These are phyloP conservation scores for Malassezia slooffiae DNA, from an alignment of 1,284 basidiomycete species.

Conservation along the genomic window DNA sequence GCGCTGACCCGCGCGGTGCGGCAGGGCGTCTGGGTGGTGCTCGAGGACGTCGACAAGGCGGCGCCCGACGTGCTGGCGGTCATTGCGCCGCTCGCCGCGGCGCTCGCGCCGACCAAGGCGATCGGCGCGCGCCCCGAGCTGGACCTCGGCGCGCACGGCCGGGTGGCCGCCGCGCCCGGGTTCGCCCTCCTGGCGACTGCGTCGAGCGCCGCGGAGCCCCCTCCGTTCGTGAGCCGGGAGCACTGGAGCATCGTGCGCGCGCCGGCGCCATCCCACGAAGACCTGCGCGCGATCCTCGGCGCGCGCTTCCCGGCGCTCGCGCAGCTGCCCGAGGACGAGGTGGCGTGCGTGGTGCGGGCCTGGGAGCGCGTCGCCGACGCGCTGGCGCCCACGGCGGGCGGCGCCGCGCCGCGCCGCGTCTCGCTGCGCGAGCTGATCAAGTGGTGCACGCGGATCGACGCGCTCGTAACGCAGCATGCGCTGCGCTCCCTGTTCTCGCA, in stretches of 20 bases:
- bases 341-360: slow-evolving; percentile 25
- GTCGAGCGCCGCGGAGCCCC: slow-evolving; percentile 14
- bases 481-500: slow-evolving; percentile 51
- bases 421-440: slow-evolving; percentile 80
- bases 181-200: slow-evolving; percentile 49
- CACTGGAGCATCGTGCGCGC: slow-evolving; percentile 41
- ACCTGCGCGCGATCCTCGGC: slow-evolving; percentile 30
- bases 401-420: background rate
- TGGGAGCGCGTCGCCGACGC: slow-evolving; percentile 20
- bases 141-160: slow-evolving; percentile 43
- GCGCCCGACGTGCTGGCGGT: slow-evolving; percentile 34
- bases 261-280: slow-evolving; percentile 19
- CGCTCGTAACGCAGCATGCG: background rate
- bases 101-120: slow-evolving; percentile 59
- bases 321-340: slow-evolving; percentile 10
- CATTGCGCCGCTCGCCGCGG: slow-evolving; percentile 57
- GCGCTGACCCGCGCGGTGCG: slow-evolving; percentile 80
- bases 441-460: slow-evolving; percentile 66
- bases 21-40: slow-evolving; percentile 83
- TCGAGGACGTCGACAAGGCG: slow-evolving; percentile 73
- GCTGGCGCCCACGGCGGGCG: background rate
- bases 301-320: slow-evolving; percentile 21
- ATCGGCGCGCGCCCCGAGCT: slow-evolving; percentile 64
- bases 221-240: slow-evolving; percentile 60
- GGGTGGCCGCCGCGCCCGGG: slow-evolving; percentile 45